phyloP scores from a whole-genome alignment of 148 eudicot genomes.

The Rhododendron vialii region DNA sequence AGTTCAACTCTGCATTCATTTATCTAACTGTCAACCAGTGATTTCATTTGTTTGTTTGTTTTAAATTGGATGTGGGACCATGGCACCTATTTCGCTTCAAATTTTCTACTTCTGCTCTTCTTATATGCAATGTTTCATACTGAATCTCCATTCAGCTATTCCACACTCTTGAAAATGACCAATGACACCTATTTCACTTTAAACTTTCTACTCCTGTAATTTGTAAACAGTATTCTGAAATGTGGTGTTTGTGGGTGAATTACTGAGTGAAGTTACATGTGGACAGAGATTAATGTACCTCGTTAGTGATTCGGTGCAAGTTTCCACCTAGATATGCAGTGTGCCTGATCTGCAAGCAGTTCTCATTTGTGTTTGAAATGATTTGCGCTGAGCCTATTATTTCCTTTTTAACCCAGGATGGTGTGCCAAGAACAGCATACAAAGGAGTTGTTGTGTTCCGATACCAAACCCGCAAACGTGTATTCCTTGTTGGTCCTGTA shows the following conservation, averaged over 20 bases:
- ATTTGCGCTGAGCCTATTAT: background rate
- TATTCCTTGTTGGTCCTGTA: constrained; percentile 81
- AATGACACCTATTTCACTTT: background rate
- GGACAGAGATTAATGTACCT: background rate
- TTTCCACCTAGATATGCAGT: background rate
- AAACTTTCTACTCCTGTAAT: background rate
- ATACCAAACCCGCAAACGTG: constrained; percentile 46
- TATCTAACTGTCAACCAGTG: background rate
- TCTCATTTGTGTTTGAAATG: background rate
- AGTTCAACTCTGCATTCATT: constrained; percentile 10
- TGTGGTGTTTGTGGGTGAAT: background rate
- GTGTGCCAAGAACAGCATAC: constrained; percentile 88
- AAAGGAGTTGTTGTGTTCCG: constrained; percentile 92
- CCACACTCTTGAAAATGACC: background rate
- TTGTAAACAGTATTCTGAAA: background rate
- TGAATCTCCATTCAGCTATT: background rate
- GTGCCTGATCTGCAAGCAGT: background rate
- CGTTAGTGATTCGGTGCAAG: no score
- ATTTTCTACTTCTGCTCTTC: background rate
- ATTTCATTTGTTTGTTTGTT: background rate
- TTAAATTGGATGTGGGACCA: background rate
- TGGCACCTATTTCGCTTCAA: background rate
- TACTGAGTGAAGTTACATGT: background rate
- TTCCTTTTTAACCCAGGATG: constrained; percentile 55
- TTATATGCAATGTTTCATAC: background rate